A percentile compares a stretch with the other conserved stretches of the same genome.
phyloP scores from a whole-genome alignment of 164 flowering plant species.

The Tetracentron sinense region DNA sequence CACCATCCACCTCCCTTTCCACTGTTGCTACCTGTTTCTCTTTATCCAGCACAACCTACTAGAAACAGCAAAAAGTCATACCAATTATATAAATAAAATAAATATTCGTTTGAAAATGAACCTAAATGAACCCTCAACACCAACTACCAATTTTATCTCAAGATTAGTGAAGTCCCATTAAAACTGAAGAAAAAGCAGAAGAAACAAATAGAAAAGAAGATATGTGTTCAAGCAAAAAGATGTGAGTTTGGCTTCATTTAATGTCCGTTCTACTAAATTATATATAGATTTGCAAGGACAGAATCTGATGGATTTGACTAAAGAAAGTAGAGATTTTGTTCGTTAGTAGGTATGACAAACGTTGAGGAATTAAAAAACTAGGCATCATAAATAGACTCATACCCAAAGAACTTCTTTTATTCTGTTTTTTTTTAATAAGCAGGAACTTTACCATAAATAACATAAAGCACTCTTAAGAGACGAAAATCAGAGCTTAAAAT shows the following conservation, averaged over 20 bases:
- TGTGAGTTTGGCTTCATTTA: no score
- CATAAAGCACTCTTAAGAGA: not conserved
- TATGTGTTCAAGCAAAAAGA: no score
- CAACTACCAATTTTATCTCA: not conserved
- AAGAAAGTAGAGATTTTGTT: not conserved
- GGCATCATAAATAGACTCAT: no score
- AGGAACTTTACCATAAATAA: not conserved
- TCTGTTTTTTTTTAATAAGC: no score
- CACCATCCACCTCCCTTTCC: conserved; percentile 96
- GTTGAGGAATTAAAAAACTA: no score
- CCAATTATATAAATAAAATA: not conserved
- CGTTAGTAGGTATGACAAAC: no score
- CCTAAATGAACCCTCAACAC: not conserved
- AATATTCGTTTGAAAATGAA: not conserved
- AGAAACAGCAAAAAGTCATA: conserved; percentile 17
- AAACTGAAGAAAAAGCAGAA: not conserved
- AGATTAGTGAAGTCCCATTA: not conserved
- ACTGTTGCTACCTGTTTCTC: conserved; percentile 66
- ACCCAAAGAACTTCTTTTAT: no score
- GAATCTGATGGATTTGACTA: not conserved
- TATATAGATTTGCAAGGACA: no score
- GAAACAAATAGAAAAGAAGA: not conserved
- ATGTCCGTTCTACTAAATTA: no score
- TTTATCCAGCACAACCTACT: conserved; percentile 83
- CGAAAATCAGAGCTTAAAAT: no score